Evolutionary conservation across 2,329 filamentous ascomycete genomes (phyloP).

Genomic region (Fusarium sp.): DNA sequence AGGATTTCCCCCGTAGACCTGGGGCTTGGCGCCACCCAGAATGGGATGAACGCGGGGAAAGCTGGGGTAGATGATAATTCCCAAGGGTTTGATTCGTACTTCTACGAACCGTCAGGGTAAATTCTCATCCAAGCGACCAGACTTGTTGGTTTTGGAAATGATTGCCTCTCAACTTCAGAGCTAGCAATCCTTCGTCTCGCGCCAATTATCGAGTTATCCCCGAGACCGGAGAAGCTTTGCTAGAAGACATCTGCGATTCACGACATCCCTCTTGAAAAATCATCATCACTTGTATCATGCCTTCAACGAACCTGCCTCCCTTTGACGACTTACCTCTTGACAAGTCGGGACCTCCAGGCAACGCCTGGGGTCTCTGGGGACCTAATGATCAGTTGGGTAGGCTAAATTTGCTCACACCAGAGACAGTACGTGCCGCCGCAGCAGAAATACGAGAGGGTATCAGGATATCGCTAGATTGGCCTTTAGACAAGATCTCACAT

Average conservation of each 20-base stretch:
- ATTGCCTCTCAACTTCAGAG: neutral
- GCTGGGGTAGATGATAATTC: neutral
- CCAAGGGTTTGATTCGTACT: neutral
- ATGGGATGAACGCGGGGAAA: neutral
- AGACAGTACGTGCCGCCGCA: neutral
- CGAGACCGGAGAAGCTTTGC: neutral
- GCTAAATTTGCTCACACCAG: too few relatives aligned
- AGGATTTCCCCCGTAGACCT: neutral
- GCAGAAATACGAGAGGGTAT: neutral
- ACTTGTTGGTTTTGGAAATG: neutral
- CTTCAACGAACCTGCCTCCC: too few relatives aligned
- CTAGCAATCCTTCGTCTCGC: neutral
- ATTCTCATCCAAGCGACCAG: neutral
- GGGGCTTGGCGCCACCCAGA: neutral
- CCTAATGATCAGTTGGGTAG: too few relatives aligned
- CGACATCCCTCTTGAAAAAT: too few relatives aligned
- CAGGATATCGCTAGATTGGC: neutral
- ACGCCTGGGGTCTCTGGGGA: too few relatives aligned
- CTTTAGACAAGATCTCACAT: neutral
- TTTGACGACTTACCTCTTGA: too few relatives aligned
- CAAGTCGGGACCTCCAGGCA: too few relatives aligned
- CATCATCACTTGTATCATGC: too few relatives aligned
- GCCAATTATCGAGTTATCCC: neutral
- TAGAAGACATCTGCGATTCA: too few relatives aligned
- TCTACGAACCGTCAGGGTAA: neutral